phyloP scores from a whole-genome alignment of 2,329 filamentous ascomycete genomes.

The Onygenales sp. region DNA sequence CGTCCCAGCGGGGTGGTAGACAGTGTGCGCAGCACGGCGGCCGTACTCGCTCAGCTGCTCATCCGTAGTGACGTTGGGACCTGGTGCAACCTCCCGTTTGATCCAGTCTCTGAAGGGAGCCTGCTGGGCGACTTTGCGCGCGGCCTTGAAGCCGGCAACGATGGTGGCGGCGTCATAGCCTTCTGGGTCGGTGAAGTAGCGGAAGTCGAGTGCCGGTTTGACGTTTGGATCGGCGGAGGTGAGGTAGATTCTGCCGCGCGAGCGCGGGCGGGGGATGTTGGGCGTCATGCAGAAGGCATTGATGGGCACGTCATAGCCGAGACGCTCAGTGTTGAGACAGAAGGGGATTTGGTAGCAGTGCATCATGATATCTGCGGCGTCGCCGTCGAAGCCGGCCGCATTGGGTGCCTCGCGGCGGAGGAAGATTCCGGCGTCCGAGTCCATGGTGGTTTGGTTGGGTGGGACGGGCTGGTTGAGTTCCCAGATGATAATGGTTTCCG shows the following conservation, averaged over 20 bases:
- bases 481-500: conserved; percentile 60
- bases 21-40: conserved; percentile 70
- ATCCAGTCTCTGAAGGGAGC: conserved; percentile 75
- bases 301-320: conserved; percentile 62
- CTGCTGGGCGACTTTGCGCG: conserved; percentile 66
- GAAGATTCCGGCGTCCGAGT: conserved; percentile 84
- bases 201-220: conserved; percentile 79
- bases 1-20: conserved; percentile 82
- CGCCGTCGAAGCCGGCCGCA: conserved; percentile 59
- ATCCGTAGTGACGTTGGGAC: conserved; percentile 62
- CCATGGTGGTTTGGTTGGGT: conserved; percentile 76
- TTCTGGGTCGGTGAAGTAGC: conserved; percentile 79
- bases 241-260: conserved; percentile 66
- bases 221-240: conserved; percentile 64
- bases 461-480: conserved; percentile 73
- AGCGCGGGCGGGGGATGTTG: conserved; percentile 76
- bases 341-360: conserved; percentile 96
- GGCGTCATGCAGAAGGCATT: conserved; percentile 91
- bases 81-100: conserved; percentile 71
- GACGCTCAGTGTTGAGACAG: conserved; percentile 70
- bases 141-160: conserved; percentile 65
- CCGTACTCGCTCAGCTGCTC: conserved; percentile 77
- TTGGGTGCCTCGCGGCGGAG: conserved; percentile 66
- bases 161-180: conserved; percentile 78
- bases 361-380: conserved; percentile 85